Conservation (phyloP, 2,329 filamentous ascomycete species). For the Epichloe gansuensis region DNA sequence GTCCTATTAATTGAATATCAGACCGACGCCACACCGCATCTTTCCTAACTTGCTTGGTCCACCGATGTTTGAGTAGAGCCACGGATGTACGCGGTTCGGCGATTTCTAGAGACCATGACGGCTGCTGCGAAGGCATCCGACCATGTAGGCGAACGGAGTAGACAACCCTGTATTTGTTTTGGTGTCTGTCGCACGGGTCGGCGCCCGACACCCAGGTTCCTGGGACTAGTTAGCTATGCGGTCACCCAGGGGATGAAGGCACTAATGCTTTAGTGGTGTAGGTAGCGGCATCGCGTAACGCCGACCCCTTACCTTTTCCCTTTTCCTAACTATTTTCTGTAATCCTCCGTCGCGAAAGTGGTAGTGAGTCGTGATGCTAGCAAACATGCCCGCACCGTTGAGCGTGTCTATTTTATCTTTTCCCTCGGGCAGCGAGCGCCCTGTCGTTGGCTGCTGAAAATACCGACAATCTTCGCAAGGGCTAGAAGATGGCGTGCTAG, state of each 20-base stretch:
- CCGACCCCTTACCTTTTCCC: neutral
- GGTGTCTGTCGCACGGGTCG: conserved; percentile 1
- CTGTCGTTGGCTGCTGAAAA: neutral
- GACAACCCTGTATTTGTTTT: neutral
- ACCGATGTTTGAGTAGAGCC: neutral
- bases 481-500: neutral
- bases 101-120: neutral
- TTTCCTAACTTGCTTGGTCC: neutral
- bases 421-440: neutral
- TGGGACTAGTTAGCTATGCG: neutral
- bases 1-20: neutral
- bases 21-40: neutral
- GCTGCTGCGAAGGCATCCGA: too few species aligned
- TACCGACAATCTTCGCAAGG: neutral
- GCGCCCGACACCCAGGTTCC: conserved; percentile 5
- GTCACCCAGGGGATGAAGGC: neutral
- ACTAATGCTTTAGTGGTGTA: neutral
- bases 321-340: neutral
- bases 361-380: neutral
- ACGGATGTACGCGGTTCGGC: neutral
- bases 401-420: neutral
- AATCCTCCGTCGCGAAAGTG: neutral
- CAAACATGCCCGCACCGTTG: conserved; percentile 3
- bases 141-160: too few species aligned
- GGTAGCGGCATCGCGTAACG: neutral